Base-by-base conservation (phyloP, 331 rosid genomes). In the Quercus tomentella region DNA sequence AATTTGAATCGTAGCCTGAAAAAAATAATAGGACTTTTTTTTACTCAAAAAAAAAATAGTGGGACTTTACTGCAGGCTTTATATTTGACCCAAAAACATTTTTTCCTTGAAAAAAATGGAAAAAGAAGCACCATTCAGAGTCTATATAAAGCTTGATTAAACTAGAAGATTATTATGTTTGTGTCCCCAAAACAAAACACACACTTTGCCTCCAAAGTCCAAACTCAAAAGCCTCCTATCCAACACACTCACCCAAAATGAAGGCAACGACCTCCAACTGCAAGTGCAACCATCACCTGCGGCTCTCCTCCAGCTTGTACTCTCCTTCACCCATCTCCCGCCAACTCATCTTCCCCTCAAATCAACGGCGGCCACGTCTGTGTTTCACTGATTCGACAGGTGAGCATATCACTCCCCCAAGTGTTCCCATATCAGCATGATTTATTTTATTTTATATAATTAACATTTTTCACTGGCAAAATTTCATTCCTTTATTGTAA, bases 341-440 rank as follows among this genome's bases (percentile, higher is more conserved):
- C 30, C 72, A 25, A 52, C 70, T 12, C 3, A 26, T 3, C 58
- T 28, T 70, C 63, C 22, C 66, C 20, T 1, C 49, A 18, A 25
- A 4, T 1, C 12, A 73, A 30, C n/a, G 4, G 26, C 18, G 52
- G 25, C 54, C 51, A 25, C 78, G 17, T 23, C 51, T 51, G 9
- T 54, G 51, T 12, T 83, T 70, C 10, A 43, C 71, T 26, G 63
- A 22, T 6, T 31, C 68, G 37, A 81, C n/a, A 79, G 86, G 87
- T 80, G 16, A 28, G 43, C 22, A 33, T 45, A 2, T 74, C 4
- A 3, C 8, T 6, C 26, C 7, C 10, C 8, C 31, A 26, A 1
- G 5, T 43, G 33, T 35, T 22, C 23, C 8, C 3, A n/a, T 35
- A 7, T 41, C n/a, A 11, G 4, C 12, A 33, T 1, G 21, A 22